A percentile compares a stretch with the other conserved stretches of the same genome.
Evolutionary conservation across 2,329 filamentous ascomycete genomes (phyloP).

Genomic region (Microsporum canis): DNA sequence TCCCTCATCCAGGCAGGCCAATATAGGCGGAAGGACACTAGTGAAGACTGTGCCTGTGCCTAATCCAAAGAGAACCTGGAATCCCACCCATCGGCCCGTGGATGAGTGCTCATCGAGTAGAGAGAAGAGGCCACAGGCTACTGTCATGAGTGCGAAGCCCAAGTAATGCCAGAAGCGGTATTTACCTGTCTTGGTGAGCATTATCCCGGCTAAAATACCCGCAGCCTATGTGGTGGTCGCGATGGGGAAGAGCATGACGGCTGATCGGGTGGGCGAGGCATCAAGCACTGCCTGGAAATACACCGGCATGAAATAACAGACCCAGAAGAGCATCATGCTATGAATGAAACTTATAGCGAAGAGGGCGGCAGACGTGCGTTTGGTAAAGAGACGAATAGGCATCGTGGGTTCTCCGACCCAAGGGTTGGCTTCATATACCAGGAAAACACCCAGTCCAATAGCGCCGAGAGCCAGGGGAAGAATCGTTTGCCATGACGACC

Average conservation of each 20-base stretch:
- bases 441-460: neutral
- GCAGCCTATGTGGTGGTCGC: constrained; percentile 17
- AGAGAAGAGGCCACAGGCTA: constrained; percentile 21
- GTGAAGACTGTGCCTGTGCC: constrained; percentile 21
- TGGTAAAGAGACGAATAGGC: constrained; percentile 35
- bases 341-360: constrained; percentile 31
- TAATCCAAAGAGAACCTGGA: constrained; percentile 20
- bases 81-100: constrained; percentile 20
- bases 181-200: constrained; percentile 24
- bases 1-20: constrained; percentile 19
- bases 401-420: constrained; percentile 27
- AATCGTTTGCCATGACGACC: constrained; percentile 4
- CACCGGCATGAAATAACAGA: constrained; percentile 34
- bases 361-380: constrained; percentile 26
- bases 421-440: neutral
- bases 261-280: constrained; percentile 24
- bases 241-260: constrained; percentile 23
- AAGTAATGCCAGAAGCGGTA: constrained; percentile 24
- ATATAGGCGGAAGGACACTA: constrained; percentile 20
- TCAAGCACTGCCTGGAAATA: constrained; percentile 36
- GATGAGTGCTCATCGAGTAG: constrained; percentile 17
- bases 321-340: constrained; percentile 27
- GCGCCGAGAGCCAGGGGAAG: constrained; percentile 6
- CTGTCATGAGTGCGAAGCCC: constrained; percentile 20
- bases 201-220: constrained; percentile 22